phyloP scores from a whole-genome alignment of 495 filamentous ascomycete genomes.

The Xylaria sp. region DNA sequence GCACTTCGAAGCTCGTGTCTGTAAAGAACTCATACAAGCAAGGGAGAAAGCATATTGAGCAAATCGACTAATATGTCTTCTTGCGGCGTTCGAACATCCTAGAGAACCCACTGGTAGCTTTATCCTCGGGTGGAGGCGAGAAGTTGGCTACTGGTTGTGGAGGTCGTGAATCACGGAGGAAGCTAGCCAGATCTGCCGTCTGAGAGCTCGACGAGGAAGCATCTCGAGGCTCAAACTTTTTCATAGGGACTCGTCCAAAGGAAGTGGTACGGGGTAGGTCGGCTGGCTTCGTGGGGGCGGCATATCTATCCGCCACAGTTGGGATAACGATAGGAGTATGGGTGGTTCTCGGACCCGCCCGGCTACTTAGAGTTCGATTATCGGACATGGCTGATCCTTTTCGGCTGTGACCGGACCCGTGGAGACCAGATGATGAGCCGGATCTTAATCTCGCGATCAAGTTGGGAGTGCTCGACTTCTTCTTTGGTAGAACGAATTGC shows the following conservation, averaged over 20 bases:
- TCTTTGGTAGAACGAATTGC: slow-evolving; percentile 58
- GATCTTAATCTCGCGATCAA: slow-evolving; percentile 66
- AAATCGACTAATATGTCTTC: slow-evolving; percentile 36
- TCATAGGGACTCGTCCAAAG: slow-evolving; percentile 53
- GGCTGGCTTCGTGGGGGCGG: slow-evolving; percentile 31
- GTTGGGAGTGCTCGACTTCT: slow-evolving; percentile 64
- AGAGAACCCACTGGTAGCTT: slow-evolving; percentile 37
- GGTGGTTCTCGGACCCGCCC: slow-evolving; percentile 40
- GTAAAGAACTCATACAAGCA: not conserved
- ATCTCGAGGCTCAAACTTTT: slow-evolving; percentile 61
- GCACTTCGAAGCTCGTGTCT: not conserved
- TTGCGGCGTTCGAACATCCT: slow-evolving; percentile 45
- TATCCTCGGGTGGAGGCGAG: slow-evolving; percentile 32
- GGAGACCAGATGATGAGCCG: slow-evolving; percentile 51
- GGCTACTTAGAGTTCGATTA: slow-evolving; percentile 42
- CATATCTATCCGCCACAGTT: slow-evolving; percentile 33
- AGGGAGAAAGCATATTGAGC: not conserved
- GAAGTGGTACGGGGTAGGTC: slow-evolving; percentile 29
- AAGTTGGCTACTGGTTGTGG: slow-evolving; percentile 50
- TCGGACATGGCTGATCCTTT: slow-evolving; percentile 42
- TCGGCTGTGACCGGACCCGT: slow-evolving; percentile 34
- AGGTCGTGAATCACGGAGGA: slow-evolving; percentile 79
- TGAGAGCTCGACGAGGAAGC: slow-evolving; percentile 46
- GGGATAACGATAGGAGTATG: slow-evolving; percentile 59
- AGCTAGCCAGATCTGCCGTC: slow-evolving; percentile 81